These are phyloP conservation scores for Exophiala spinifera DNA, from an alignment of 2,329 filamentous ascomycete genomes.

Conservation along the genomic window DNA sequence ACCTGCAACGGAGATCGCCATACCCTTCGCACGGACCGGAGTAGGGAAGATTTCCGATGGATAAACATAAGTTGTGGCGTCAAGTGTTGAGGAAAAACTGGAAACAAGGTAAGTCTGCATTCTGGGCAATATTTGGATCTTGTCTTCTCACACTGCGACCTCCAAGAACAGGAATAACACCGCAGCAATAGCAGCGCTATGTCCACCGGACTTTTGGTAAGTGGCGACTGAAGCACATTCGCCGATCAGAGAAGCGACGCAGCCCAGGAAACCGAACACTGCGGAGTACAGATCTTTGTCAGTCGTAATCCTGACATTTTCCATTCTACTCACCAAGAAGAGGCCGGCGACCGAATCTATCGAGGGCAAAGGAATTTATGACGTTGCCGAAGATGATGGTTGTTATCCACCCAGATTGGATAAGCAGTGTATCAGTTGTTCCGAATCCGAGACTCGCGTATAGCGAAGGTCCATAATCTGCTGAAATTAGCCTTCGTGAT, in stretches of 20 bases:
- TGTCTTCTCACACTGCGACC: constrained; percentile 13
- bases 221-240: no score
- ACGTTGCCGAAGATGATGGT: constrained; percentile 15
- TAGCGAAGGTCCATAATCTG: constrained; percentile 29
- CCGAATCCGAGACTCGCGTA: constrained; percentile 35
- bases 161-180: no score
- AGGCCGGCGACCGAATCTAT: constrained; percentile 32
- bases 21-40: constrained; percentile 62
- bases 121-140: constrained; percentile 8
- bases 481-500: not conserved
- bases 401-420: constrained; percentile 31
- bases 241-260: no score
- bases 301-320: no score
- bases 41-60: constrained; percentile 62
- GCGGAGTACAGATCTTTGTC: no score
- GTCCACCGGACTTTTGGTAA: no score
- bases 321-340: constrained; percentile 18
- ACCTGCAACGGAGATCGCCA: constrained; percentile 54
- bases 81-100: no score
- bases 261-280: constrained; percentile 16
- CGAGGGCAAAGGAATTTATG: constrained; percentile 24
- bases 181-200: no score
- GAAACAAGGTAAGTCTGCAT: no score
- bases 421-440: constrained; percentile 31
- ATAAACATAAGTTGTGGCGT: constrained; percentile 42